Conservation (phyloP, 202 grass and related monocot species). For the Digitaria exilis region DNA sequence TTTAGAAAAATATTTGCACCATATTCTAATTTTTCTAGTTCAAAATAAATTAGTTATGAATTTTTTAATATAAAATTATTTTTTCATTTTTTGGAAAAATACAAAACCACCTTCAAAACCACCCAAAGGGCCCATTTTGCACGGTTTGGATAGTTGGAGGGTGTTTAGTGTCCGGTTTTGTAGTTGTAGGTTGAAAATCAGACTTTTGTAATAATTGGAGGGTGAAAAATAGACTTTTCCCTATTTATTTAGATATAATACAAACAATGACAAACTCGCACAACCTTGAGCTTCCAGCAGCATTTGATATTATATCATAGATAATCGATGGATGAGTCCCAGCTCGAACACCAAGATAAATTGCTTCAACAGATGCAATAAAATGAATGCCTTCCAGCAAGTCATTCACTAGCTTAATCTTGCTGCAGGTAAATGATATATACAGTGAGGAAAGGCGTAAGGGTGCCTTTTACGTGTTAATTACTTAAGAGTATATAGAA, state of each 20-base stretch:
- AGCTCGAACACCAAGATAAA: slow-evolving; percentile 92
- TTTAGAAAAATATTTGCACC: too few species aligned
- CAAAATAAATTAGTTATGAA: too few species aligned
- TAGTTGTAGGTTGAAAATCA: too few species aligned
- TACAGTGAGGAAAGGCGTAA: neutral
- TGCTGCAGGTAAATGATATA: slow-evolving; percentile 49
- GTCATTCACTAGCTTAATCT: slow-evolving; percentile 84
- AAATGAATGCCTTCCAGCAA: slow-evolving; percentile 90
- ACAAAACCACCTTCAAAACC: too few species aligned
- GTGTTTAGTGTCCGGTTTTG: too few species aligned
- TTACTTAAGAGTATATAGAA: neutral
- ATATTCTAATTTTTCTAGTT: too few species aligned
- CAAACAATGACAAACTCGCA: slow-evolving; percentile 7
- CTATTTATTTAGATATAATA: slow-evolving; percentile 16
- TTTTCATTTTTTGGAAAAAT: too few species aligned
- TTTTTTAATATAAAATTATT: too few species aligned
- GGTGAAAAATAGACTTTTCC: too few species aligned
- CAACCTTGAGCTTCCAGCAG: slow-evolving; percentile 93
- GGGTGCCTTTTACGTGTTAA: neutral
- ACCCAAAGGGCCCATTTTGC: too few species aligned
- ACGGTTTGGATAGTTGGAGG: too few species aligned
- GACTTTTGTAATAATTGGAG: too few species aligned
- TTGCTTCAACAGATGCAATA: slow-evolving; percentile 87
- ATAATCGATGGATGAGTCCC: slow-evolving; percentile 95
- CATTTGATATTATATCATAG: slow-evolving; percentile 97